Conservation (phyloP, 352 stramenopile species). For the Pythium guiyangense region DNA sequence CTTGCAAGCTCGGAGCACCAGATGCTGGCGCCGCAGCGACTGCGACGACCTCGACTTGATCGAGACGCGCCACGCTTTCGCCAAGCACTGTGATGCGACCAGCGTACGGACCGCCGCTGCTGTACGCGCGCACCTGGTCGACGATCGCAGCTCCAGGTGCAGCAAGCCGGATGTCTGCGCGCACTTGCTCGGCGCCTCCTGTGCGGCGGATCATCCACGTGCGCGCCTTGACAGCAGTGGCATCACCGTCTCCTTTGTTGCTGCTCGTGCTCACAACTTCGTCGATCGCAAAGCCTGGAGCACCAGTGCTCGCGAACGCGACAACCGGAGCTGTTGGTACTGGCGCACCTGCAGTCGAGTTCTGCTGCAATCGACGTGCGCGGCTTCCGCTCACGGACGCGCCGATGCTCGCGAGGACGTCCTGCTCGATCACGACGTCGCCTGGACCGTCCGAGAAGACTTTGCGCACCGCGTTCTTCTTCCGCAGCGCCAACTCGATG, state of each 20-base stretch:
- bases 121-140: slow-evolving; percentile 1
- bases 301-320: background rate
- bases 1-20: too few relatives aligned
- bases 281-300: background rate
- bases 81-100: slow-evolving; percentile 1
- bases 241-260: background rate
- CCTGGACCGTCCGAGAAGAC: slow-evolving; percentile 2
- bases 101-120: background rate
- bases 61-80: too few relatives aligned
- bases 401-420: background rate
- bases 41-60: too few relatives aligned
- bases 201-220: slow-evolving; percentile 5
- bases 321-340: background rate
- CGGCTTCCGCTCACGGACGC: background rate
- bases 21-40: too few relatives aligned
- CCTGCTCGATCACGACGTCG: slow-evolving; percentile 1
- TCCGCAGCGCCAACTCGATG: background rate
- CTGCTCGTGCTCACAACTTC: background rate
- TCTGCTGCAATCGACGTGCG: background rate
- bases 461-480: slow-evolving; percentile 6
- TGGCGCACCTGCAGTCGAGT: background rate
- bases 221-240: background rate
- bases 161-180: background rate
- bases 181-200: background rate
- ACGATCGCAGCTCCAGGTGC: background rate